Evolutionary conservation across 2,329 filamentous ascomycete genomes (phyloP).

Genomic region (Myriosclerotinia duriaeana): DNA sequence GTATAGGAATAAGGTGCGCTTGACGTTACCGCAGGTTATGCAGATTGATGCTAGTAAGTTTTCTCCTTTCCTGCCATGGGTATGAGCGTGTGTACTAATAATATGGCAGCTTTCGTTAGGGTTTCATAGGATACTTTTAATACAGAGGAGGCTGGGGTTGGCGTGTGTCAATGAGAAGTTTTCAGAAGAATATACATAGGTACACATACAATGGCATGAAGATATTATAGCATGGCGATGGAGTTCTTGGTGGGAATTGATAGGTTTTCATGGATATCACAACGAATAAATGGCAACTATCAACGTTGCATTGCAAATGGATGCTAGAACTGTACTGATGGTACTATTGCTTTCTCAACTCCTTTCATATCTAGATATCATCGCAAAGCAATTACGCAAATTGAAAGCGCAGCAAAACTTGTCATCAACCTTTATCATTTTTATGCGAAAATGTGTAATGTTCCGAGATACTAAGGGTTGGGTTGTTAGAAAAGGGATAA

Average conservation of each 20-base stretch:
- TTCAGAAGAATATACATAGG: background rate
- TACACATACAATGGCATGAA: background rate
- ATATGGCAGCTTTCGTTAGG: slow-evolving; percentile 36
- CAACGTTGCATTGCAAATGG: slow-evolving; percentile 1
- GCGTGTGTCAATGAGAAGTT: background rate
- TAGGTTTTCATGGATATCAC: slow-evolving; percentile 20
- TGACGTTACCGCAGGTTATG: slow-evolving; percentile 81
- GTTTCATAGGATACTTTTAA: slow-evolving; percentile 35
- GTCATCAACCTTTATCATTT: background rate
- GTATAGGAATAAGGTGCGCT: slow-evolving; percentile 88
- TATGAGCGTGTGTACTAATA: slow-evolving; percentile 4
- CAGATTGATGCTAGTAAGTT: slow-evolving; percentile 97
- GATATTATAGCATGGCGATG: slow-evolving; percentile 29
- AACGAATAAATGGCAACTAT: background rate
- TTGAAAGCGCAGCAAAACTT: background rate
- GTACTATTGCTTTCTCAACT: background rate
- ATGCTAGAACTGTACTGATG: background rate
- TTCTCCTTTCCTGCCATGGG: background rate
- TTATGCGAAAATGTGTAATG: slow-evolving; percentile 55
- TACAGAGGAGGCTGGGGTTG: background rate
- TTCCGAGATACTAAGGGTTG: slow-evolving; percentile 47
- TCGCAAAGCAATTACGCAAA: background rate
- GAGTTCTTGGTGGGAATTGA: slow-evolving; percentile 25
- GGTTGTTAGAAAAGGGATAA: slow-evolving; percentile 20
- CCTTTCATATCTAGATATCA: background rate